Evolutionary conservation across 305 asterid genomes (phyloP).

Genomic region (Fraxinus latifolia): DNA sequence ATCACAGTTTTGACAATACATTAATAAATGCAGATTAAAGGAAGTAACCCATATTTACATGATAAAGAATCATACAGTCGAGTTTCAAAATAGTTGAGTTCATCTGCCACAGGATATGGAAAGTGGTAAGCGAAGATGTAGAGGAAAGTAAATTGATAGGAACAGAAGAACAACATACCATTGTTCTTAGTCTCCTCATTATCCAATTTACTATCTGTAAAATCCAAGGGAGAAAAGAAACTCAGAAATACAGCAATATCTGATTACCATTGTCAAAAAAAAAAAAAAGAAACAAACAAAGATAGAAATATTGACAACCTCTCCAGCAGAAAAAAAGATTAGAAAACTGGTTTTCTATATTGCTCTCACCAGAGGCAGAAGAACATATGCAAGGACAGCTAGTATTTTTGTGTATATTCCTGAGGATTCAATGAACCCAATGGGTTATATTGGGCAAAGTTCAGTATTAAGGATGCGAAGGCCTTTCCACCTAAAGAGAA

Average conservation of each 20-base stretch:
- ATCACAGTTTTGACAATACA: constrained; percentile 11
- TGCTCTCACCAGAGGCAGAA: neutral
- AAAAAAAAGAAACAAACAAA: neutral
- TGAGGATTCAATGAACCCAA: neutral
- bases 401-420: neutral
- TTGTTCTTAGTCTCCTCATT: constrained; percentile 68
- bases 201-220: constrained; percentile 72
- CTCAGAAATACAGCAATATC: constrained; percentile 18
- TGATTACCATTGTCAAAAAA: neutral
- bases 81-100: neutral
- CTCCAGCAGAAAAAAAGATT: neutral
- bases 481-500: constrained; percentile 1
- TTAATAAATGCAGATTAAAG: neutral
- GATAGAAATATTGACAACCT: constrained; percentile 9
- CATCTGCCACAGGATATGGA: constrained; percentile 6
- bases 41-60: neutral
- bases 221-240: constrained; percentile 27
- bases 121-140: constrained; percentile 17
- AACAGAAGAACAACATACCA: constrained; percentile 42
- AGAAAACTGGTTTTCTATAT: neutral
- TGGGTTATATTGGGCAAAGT: neutral
- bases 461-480: neutral
- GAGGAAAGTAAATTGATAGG: constrained; percentile 9
- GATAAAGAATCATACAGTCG: neutral
- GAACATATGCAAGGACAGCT: neutral